A percentile compares a stretch with the other conserved stretches of the same genome.
phyloP scores from a whole-genome alignment of 2,329 filamentous ascomycete genomes.

The Xylariaceae sp. region DNA sequence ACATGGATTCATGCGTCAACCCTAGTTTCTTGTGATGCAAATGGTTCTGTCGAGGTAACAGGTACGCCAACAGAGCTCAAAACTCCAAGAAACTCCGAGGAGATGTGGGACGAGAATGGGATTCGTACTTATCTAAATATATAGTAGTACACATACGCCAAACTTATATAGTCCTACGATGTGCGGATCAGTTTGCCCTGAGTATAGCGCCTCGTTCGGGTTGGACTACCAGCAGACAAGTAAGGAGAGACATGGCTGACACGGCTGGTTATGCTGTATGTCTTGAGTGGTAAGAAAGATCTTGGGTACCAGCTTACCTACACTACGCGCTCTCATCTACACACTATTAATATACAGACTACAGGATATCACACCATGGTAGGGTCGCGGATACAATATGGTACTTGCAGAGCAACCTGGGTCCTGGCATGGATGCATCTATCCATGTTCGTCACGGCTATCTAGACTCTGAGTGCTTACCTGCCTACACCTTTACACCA shows the following conservation, averaged over 20 bases:
- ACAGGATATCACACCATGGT: not conserved
- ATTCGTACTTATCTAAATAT: not conserved
- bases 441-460: slow-evolving; percentile 12
- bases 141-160: not conserved
- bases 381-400: not conserved
- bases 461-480: not conserved
- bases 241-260: not conserved
- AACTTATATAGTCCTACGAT: not conserved
- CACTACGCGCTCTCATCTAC: not conserved
- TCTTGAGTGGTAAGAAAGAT: not conserved
- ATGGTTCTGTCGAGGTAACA: not conserved
- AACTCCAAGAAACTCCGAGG: not conserved
- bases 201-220: not conserved
- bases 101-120: not conserved
- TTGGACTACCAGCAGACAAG: not conserved
- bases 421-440: slow-evolving; percentile 8
- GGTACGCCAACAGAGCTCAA: not conserved
- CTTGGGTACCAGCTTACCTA: not conserved
- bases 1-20: slow-evolving; percentile 18
- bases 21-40: slow-evolving; percentile 7
- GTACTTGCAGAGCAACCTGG: not conserved
- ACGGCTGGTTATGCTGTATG: not conserved
- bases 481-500: no score
- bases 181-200: not conserved
- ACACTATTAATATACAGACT: not conserved